These are phyloP conservation scores for Gnetum montanum DNA, from an alignment of 75 land plant genomes.

Conservation along the genomic window DNA sequence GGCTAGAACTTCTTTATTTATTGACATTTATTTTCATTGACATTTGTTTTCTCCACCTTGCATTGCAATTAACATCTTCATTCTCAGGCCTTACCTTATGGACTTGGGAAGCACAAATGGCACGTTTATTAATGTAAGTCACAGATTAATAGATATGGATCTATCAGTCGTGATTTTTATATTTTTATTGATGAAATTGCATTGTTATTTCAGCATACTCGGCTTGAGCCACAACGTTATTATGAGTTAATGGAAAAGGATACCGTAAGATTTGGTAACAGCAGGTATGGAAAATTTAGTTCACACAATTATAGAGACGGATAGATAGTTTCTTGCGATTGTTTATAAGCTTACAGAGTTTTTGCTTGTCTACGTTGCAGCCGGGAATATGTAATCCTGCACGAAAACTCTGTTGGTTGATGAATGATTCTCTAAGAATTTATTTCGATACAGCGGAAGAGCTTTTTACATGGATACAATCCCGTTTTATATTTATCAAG, in stretches of 20 bases:
- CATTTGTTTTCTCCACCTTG: too few relatives aligned
- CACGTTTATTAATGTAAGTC: conserved; percentile 85
- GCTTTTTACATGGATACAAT: too few relatives aligned
- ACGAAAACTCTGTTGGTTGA: conserved; percentile 48
- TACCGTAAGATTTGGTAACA: conserved; percentile 93
- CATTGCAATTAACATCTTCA: too few relatives aligned
- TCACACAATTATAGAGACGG: not conserved
- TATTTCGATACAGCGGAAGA: too few relatives aligned
- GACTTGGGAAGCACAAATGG: conserved; percentile 98
- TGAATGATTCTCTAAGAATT: too few relatives aligned
- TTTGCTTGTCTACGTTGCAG: conserved; percentile 19
- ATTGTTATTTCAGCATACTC: conserved; percentile 55
- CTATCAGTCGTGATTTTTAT: not conserved
- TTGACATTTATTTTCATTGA: too few relatives aligned
- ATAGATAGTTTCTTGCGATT: not conserved
- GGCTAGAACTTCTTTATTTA: too few relatives aligned
- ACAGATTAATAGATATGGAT: not conserved
- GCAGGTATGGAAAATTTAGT: conserved; percentile 56
- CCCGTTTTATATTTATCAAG: too few relatives aligned
- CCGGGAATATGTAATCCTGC: conserved; percentile 68
- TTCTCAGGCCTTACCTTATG: conserved; percentile 99
- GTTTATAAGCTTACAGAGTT: not conserved
- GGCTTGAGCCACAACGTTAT: conserved; percentile 89
- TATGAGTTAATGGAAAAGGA: conserved; percentile 94
- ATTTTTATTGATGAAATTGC: not conserved